Base-by-base conservation (phyloP, 139 green algal species). In the Chlorokybus atmophyticus region DNA sequence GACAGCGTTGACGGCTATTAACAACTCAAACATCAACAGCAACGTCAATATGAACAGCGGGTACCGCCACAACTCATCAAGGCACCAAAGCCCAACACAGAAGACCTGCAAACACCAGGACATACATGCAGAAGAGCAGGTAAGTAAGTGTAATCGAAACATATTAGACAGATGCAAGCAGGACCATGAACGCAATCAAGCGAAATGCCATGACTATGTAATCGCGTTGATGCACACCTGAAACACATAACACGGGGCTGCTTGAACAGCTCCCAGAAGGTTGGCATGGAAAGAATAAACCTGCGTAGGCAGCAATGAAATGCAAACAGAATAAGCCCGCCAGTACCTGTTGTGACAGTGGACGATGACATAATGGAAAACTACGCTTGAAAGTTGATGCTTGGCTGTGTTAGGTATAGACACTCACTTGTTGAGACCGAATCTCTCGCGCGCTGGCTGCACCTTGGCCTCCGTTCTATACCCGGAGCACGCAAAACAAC, bases 201-300 rank as follows among this genome's bases (percentile, higher is more conserved):
- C 25, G 23, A 40, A 14, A 27, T 10, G 23, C 14, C 14, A 17
- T 10, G 25, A 10, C 14, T 17, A 51, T 10, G 25, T 31, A 17
- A 51, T 55, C 27, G 23, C 23, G 17, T 40, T 14, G 25, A n/a
- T 26, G 17, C 19, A 79, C 57, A 57, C 76, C 62, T 42, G 78
- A 98, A 48, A 87, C 78, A 59, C 97, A 98, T 77, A 98, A 98
- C 1, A 90, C 96, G 78, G 71, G 97, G 90, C 56, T 96, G 83
- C 42, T 71, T 67, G 29, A 68, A 68, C 4, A 71, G 63, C 1
- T 54, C 29, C 41, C 39, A 29, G 25, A 71, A 71, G 3, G 40
- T 68, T 14, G 63, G 63, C 38, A 32, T n/a, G 10, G 63, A 57
- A 21, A 71, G 67, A 41, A 67, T 57, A 44, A 71, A 71, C 57